Evolutionary conservation across 352 stramenopile species (phyloP), one percentile per base, ranked within the genome.

Genomic region (Phytophthora pluvialis): DNA sequence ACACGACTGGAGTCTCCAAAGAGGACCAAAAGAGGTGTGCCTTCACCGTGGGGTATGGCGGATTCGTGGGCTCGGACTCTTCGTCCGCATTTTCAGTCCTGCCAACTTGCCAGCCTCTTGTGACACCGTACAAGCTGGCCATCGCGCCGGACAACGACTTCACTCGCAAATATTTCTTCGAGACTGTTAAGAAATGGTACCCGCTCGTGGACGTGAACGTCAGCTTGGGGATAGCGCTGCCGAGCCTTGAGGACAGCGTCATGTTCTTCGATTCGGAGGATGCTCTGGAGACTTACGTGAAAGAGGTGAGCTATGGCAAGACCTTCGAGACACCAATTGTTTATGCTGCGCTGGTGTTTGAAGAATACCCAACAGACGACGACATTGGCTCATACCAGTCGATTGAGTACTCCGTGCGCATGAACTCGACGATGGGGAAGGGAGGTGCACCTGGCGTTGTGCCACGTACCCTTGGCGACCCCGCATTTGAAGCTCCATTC

Each of bases 401-500:
- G 0, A 79, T 90, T 52, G 80, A 90, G 40, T 90, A 89, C 64
- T 85, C 81, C 4, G 50, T 90, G 13, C 80, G 83, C 4, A 71
- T 90, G 62, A 92, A 90, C 55, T 77, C 83, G 11, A 92, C 83
- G 0, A 4, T 71, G 15, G 67, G 67, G 5, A 57, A 28, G 1
- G 26, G 67, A 28, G 67, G 63, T 0, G 16, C 40, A 0, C 13
- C 64, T 6, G 77, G 77, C 12, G 32, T 32, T 26, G 69, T 85
- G 7, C 80, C 80, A 9, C 71, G 74, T 5, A 89, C 81, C 1
- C 54, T 87, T 11, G 69, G 79, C 15, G 74, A 86, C 26, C 74
- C 78, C 9, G 36, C 78, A 3, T 85, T 80, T 25, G 73, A 90
- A 40, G 63, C 67, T 8, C 75, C 75, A 8, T 86, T 90, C 51